Conservation (phyloP, 257 asterid species). For the Solanum etuberosum region DNA sequence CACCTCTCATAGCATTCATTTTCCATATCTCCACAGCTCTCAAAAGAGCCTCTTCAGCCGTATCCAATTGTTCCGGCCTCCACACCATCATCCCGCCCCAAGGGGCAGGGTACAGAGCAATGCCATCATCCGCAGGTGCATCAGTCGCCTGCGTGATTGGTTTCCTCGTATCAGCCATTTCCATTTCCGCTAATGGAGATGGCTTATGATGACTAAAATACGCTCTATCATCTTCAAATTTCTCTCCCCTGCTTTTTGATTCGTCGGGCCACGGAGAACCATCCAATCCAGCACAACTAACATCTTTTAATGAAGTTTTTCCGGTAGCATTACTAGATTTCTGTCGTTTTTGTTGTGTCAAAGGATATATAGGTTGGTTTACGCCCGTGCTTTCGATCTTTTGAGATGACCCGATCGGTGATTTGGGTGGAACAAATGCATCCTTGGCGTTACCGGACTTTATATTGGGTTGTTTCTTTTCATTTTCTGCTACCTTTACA, state of each 20-base stretch:
- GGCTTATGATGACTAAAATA: slow-evolving; percentile 56
- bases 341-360: slow-evolving; percentile 39
- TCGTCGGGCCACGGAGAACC: slow-evolving; percentile 58
- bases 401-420: slow-evolving; percentile 24
- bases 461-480: slow-evolving; percentile 6
- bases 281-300: slow-evolving; percentile 39
- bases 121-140: slow-evolving; percentile 9
- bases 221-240: slow-evolving; percentile 34
- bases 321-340: not conserved
- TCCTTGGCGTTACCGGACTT: slow-evolving; percentile 11
- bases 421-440: slow-evolving; percentile 25
- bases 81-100: slow-evolving; percentile 23
- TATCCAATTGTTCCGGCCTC: slow-evolving; percentile 72
- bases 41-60: slow-evolving; percentile 65
- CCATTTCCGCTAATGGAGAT: slow-evolving; percentile 61
- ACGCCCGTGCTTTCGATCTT: slow-evolving; percentile 34
- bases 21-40: slow-evolving; percentile 50
- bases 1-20: slow-evolving; percentile 53
- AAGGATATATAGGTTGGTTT: slow-evolving; percentile 30
- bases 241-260: slow-evolving; percentile 2
- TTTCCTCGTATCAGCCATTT: slow-evolving; percentile 55
- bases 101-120: slow-evolving; percentile 1
- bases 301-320: not conserved
- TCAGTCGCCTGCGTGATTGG: slow-evolving; percentile 53
- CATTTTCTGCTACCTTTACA: slow-evolving; percentile 12